phyloP scores from a whole-genome alignment of 1,284 basidiomycete species.

The Sphaerobolus stellatus region DNA sequence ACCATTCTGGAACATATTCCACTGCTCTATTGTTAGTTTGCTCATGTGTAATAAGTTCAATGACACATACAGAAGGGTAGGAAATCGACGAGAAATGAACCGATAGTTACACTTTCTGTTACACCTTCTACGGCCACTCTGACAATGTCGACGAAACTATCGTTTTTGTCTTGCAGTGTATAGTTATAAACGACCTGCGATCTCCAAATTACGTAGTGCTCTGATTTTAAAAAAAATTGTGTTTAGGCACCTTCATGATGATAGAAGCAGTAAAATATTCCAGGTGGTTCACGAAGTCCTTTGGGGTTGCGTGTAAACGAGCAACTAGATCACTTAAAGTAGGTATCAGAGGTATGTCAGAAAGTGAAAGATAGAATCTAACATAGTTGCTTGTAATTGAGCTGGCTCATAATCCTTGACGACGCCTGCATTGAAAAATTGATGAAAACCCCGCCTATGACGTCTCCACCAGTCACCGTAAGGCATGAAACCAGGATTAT shows the following conservation, averaged over 20 bases:
- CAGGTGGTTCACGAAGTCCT: conserved; percentile 23
- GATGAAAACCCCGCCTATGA: conserved; percentile 31
- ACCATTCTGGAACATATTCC: neutral
- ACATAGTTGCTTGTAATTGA: neutral
- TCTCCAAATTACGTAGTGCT: neutral
- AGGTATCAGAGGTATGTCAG: neutral
- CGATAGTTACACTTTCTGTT: neutral
- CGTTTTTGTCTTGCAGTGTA: neutral
- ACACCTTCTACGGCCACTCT: neutral
- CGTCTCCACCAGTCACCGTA: conserved; percentile 30
- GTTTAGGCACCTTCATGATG: conserved; percentile 5
- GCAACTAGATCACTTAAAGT: conserved; percentile 18
- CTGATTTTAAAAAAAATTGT: neutral
- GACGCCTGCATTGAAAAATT: conserved; percentile 24
- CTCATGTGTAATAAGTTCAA: neutral
- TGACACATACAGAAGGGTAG: neutral
- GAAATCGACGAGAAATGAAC: neutral
- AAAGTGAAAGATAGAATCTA: neutral
- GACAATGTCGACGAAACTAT: neutral
- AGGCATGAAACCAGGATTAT: conserved; percentile 25
- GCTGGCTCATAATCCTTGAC: neutral
- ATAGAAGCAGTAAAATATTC: conserved; percentile 17
- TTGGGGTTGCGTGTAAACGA: conserved; percentile 20
- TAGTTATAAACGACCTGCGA: conserved; percentile 9
- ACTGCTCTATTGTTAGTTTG: neutral